Base-by-base conservation (phyloP, 768 basidiomycete species). In the Tremella mesenterica region DNA sequence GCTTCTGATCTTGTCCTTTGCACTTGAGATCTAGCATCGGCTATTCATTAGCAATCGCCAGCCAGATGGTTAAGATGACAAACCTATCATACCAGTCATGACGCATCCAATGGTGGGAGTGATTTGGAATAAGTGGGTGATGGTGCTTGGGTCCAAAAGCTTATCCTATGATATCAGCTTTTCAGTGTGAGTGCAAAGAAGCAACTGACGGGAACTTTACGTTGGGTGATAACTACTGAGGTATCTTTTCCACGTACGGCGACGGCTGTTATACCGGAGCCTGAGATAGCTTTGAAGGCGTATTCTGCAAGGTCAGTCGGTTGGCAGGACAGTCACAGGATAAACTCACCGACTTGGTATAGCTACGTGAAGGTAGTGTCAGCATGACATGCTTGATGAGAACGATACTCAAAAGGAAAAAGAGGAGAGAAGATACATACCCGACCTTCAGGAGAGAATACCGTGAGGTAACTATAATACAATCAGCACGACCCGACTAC, bases 211-310 rank as follows among this genome's bases (percentile, higher is more conserved):
- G 95, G 90, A 31, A 99, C 85, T 78, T 97, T 97, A 77, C 90
- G 90, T 77, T 97, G 95, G 20, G 93, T 96, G 64, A 99, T 91
- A 36, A 96, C 86, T 7, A 97, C 91, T 4, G 85, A 80, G 4
- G 91, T 93, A 64, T 97, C 92, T 73, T 88, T 88, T 16, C 95
- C 95, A 66, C 93, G 78, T 41, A 97, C 86, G 16, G 92, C 81
- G 47, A 99, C 80, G 1, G 93, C 83, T 1, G 95, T 97, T 68
- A 96, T 89, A 0, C 91, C 93, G 1, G 91, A 90, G 51, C 89
- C 90, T 58, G 91, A 89, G 73, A 97, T 96, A 44, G 95, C 95
- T 76, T 97, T 99, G 84, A 97, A 97, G 25, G 95, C 93, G 79
- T 97, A 97, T 77, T 97, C 92, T 96, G 65, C 4, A 39, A 9